Evolutionary conservation across 257 asterid genomes (phyloP), one percentile per base, ranked within the genome.

Genomic region (Solanum chiquidenum): DNA sequence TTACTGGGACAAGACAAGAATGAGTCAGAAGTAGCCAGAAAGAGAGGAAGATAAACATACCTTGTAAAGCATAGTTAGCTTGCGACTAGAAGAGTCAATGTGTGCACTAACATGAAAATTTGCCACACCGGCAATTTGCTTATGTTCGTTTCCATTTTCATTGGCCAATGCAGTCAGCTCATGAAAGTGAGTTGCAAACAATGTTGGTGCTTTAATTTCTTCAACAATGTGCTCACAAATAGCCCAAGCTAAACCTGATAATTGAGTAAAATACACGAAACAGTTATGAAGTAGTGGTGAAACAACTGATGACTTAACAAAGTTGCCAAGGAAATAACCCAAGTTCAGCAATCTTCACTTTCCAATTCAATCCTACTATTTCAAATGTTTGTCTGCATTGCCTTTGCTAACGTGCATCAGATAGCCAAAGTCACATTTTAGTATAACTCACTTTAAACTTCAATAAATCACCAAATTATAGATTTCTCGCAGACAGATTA

Each of bases 61-160:
- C 98, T 95, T 97, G 91, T 95, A 95, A 91, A 97, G 99, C 99
- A 97, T 97, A 10, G 99, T 97, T 76, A 97, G 94, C 93, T 96
- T 97, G 92, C 95, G 96, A 90, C 91, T 95, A 87, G 94, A 92
- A 52, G 95, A 91, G 91, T 95, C 99, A 87, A 97, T 95, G 92
- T 97, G 98, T 83, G 99, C 99, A 87, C 95, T 95, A 90, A 97
- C 99, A 82, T 97, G 99, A 91, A 92, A 95, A 91, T 97, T 97
- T 83, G 98, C 95, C 88, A 97, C 90, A 87, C 98, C 98, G 27
- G 84, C 86, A 83, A 89, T 93, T 89, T 93, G 90, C 86, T 90
- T 89, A 83, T 89, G 92, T 76, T 88, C 85, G 82, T 89, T 89
- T 37, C 88, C 60, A 90, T 89, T 91, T 74, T 88, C 95, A 90